These are phyloP conservation scores for Clavispora carvajalis DNA, from an alignment of 805 yeast genomes.

Conservation along the genomic window DNA sequence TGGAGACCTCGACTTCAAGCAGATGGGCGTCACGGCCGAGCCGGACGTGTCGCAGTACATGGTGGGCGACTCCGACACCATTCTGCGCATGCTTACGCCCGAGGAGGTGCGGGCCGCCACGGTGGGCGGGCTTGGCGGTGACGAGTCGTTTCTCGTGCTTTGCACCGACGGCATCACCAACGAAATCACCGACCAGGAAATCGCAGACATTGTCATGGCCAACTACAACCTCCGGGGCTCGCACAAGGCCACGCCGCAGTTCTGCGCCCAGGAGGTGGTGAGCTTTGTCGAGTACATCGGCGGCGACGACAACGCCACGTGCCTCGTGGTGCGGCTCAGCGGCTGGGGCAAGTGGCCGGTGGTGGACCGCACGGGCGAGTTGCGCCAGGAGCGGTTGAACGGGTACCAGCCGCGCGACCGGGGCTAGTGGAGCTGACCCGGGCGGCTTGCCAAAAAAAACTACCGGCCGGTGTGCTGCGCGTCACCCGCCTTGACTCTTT, in stretches of 20 bases:
- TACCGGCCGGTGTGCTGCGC: no score
- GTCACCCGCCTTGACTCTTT: neutral
- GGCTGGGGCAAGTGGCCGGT: constrained; percentile 97
- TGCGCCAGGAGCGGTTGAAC: constrained; percentile 66
- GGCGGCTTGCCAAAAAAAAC: no score
- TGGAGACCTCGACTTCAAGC: constrained; percentile 80
- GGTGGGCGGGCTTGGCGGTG: constrained; percentile 60
- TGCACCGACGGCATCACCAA: constrained; percentile 87
- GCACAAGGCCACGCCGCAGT: constrained; percentile 72
- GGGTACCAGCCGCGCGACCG: constrained; percentile 34
- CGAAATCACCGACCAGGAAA: constrained; percentile 79
- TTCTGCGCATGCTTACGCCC: constrained; percentile 33
- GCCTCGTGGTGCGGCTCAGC: constrained; percentile 67
- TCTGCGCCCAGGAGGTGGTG: constrained; percentile 79
- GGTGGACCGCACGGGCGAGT: constrained; percentile 74
- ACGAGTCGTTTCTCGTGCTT: constrained; percentile 79
- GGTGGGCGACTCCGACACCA: constrained; percentile 49
- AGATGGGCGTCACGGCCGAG: constrained; percentile 84
- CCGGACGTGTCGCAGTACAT: constrained; percentile 75
- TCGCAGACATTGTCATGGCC: constrained; percentile 78
- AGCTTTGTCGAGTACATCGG: constrained; percentile 81
- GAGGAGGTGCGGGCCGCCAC: constrained; percentile 33
- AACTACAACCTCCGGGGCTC: constrained; percentile 61
- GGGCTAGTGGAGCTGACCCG: no score
- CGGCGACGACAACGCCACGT: constrained; percentile 95